phyloP scores from a whole-genome alignment of 1,139 yeast genomes.

The Scheffersomyces stambukii region DNA sequence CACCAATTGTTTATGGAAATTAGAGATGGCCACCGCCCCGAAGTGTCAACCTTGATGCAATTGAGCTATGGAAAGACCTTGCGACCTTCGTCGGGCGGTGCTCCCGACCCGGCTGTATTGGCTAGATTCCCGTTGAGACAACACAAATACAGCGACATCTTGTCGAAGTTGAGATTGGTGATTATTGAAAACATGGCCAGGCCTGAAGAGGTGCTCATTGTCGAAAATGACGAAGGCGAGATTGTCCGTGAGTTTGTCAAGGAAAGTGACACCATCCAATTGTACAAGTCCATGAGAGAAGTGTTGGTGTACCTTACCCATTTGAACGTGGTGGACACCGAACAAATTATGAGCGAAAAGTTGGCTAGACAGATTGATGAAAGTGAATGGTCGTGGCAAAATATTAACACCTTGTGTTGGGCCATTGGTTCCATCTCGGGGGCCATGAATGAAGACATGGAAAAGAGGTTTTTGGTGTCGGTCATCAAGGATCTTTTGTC shows the following conservation, averaged over 20 bases:
- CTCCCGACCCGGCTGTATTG: slow-evolving; percentile 77
- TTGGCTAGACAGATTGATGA: slow-evolving; percentile 92
- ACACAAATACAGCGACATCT: slow-evolving; percentile 70
- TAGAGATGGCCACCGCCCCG: slow-evolving; percentile 69
- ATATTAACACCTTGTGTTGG: slow-evolving; percentile 96
- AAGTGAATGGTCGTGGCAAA: slow-evolving; percentile 98
- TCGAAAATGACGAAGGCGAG: slow-evolving; percentile 98
- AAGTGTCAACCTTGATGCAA: slow-evolving; percentile 72
- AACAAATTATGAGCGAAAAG: slow-evolving; percentile 87
- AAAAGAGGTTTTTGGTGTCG: slow-evolving; percentile 84
- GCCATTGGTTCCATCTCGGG: slow-evolving; percentile 99
- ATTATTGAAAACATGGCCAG: slow-evolving; percentile 97
- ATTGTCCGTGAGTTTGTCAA: slow-evolving; percentile 96
- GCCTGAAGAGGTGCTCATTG: slow-evolving; percentile 95
- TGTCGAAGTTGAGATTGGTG: slow-evolving; percentile 81
- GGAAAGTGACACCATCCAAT: slow-evolving; percentile 93
- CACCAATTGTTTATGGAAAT: slow-evolving; percentile 79
- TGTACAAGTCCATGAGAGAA: slow-evolving; percentile 94
- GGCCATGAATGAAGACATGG: slow-evolving; percentile 98
- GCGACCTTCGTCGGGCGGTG: slow-evolving; percentile 62
- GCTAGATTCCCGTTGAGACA: slow-evolving; percentile 79
- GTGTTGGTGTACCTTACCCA: slow-evolving; percentile 93
- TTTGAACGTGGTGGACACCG: slow-evolving; percentile 91
- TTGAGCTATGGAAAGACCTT: slow-evolving; percentile 53
- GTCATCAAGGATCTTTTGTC: slow-evolving; percentile 90